Conservation (phyloP, 768 basidiomycete genomes). For the Clavulina sp. region DNA sequence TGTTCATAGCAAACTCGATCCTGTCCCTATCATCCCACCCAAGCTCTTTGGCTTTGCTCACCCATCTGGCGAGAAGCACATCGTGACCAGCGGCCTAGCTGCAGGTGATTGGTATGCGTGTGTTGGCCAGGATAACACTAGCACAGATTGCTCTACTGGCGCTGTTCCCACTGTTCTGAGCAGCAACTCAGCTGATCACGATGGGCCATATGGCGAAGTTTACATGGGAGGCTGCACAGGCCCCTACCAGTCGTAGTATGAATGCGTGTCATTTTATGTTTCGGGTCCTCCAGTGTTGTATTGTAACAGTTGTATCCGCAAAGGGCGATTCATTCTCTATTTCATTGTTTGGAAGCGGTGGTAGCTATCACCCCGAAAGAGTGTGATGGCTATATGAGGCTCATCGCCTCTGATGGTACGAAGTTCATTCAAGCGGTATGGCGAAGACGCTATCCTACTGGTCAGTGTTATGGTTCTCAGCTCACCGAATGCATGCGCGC, state of each 20-base stretch:
- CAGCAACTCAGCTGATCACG: neutral
- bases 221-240: neutral
- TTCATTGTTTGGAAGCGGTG: neutral
- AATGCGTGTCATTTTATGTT: neutral
- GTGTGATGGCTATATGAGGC: too few species aligned
- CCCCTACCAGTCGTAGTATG: neutral
- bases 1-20: neutral
- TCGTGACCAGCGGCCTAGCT: neutral
- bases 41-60: neutral
- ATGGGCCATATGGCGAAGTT: neutral
- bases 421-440: too few species aligned
- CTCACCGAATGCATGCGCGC: too few species aligned
- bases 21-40: neutral
- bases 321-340: neutral
- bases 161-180: conserved; percentile 5
- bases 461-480: too few species aligned
- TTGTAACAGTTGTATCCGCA: neutral
- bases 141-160: conserved; percentile 5
- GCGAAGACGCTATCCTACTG: too few species aligned
- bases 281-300: neutral
- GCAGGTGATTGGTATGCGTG: conserved; percentile 4
- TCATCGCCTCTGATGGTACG: too few species aligned
- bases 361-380: too few species aligned
- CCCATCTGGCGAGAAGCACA: conserved; percentile 3
- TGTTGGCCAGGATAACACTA: conserved; percentile 9